phyloP scores from a whole-genome alignment of 2,329 filamentous ascomycete genomes.

The Leptographium lundbergii region DNA sequence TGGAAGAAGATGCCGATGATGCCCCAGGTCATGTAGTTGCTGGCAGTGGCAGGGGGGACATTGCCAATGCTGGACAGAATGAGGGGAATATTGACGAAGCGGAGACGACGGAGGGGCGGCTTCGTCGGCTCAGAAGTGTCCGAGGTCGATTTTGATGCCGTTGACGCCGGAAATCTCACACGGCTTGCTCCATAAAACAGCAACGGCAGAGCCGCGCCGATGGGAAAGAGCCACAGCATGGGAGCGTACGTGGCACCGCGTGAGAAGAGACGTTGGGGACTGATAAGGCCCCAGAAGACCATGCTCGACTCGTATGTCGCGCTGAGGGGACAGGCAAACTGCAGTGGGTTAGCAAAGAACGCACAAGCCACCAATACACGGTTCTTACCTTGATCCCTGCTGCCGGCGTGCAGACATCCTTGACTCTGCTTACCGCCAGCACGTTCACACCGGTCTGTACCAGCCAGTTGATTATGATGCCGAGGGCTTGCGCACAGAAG shows the following conservation, averaged over 20 bases:
- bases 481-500: constrained; percentile 46
- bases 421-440: constrained; percentile 47
- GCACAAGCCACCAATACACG: neutral
- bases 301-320: constrained; percentile 53
- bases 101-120: constrained; percentile 13
- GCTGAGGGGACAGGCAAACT: constrained; percentile 40
- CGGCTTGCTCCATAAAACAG: constrained; percentile 45
- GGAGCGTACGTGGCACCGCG: constrained; percentile 46
- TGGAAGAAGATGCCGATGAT: constrained; percentile 56
- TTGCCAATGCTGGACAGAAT: constrained; percentile 49
- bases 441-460: constrained; percentile 54
- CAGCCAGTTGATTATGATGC: constrained; percentile 15
- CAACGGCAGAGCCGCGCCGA: constrained; percentile 49
- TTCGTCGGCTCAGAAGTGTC: neutral
- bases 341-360: neutral
- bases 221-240: constrained; percentile 58
- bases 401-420: constrained; percentile 41
- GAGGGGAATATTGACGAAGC: constrained; percentile 54
- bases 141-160: constrained; percentile 21
- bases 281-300: constrained; percentile 60
- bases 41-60: constrained; percentile 54
- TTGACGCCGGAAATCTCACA: constrained; percentile 32
- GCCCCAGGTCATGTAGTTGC: constrained; percentile 61
- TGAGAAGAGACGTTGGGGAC: constrained; percentile 56
- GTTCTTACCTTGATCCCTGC: constrained; percentile 32